Evolutionary conservation across 768 basidiomycete species (phyloP).

Genomic region (Xerocomellus dryophilus): DNA sequence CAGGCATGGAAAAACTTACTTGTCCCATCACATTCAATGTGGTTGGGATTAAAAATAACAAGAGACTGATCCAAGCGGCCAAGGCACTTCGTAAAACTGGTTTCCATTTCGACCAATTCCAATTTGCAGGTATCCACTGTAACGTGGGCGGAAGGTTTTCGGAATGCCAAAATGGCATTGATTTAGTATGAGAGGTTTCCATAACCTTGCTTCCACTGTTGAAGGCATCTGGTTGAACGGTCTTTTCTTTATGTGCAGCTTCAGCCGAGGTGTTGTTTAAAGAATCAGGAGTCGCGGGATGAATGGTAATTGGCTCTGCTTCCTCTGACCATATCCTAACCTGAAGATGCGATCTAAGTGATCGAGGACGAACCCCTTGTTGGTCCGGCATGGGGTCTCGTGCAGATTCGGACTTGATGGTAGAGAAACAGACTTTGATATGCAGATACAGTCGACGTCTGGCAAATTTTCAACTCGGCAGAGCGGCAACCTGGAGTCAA

Average conservation of each 20-base stretch:
- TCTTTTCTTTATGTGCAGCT: not conserved
- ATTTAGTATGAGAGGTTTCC: not conserved
- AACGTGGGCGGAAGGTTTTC: constrained; percentile 33
- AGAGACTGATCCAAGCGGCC: constrained; percentile 58
- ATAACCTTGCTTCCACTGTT: not conserved
- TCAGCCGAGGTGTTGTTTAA: not conserved
- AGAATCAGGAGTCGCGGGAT: not conserved
- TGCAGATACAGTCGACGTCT: too few species aligned
- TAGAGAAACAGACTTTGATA: too few species aligned
- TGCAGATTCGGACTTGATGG: too few species aligned
- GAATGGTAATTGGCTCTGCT: not conserved
- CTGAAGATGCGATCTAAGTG: constrained; percentile 4
- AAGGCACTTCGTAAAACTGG: constrained; percentile 61
- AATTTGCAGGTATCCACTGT: constrained; percentile 58
- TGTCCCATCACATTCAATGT: constrained; percentile 54
- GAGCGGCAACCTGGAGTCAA: too few species aligned
- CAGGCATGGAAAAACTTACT: constrained; percentile 31
- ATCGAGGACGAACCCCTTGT: not conserved
- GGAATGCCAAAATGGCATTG: not conserved
- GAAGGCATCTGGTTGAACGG: not conserved
- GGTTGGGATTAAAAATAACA: constrained; percentile 56
- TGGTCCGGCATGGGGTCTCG: constrained; percentile 8
- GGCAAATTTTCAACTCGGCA: too few species aligned
- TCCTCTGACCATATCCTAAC: constrained; percentile 1
- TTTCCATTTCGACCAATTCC: constrained; percentile 56